These are phyloP conservation scores for Ceratocystis lukuohia DNA, from an alignment of 2,329 filamentous ascomycete genomes.

Conservation along the genomic window DNA sequence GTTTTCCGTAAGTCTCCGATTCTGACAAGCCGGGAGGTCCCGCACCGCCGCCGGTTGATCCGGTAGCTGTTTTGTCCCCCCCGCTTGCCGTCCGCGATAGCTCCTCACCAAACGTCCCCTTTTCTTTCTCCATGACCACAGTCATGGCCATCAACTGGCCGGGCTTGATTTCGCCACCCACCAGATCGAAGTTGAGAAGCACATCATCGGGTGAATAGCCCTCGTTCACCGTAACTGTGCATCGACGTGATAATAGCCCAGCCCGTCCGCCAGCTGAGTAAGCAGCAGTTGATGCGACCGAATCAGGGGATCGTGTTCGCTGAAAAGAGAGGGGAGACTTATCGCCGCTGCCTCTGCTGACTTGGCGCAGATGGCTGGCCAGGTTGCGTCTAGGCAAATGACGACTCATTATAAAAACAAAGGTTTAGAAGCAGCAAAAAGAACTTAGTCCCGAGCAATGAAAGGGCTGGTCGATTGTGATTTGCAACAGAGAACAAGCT, in stretches of 20 bases:
- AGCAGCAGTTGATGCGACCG: conserved; percentile 14
- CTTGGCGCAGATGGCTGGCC: conserved; percentile 40
- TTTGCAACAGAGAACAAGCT: not conserved
- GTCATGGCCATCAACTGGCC: conserved; percentile 63
- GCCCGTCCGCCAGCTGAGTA: conserved; percentile 15
- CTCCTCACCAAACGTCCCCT: conserved; percentile 18
- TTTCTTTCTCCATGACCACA: conserved; percentile 39
- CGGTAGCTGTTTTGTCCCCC: conserved; percentile 8
- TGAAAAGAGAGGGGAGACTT: conserved; percentile 35
- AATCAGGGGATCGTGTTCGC: conserved; percentile 35
- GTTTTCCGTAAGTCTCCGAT: conserved; percentile 24
- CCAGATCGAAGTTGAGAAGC: conserved; percentile 59
- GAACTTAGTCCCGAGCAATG: conserved; percentile 28
- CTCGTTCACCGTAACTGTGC: conserved; percentile 52
- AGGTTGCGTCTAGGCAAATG: conserved; percentile 27
- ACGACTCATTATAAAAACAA: conserved; percentile 28
- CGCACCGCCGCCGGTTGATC: not conserved
- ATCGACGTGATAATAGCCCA: conserved; percentile 32
- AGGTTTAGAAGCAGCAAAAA: conserved; percentile 27
- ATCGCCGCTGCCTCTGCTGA: conserved; percentile 37
- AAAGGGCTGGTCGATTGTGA: not conserved
- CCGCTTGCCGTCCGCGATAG: not conserved
- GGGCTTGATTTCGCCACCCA: conserved; percentile 48
- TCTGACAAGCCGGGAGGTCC: conserved; percentile 13
- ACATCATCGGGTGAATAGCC: conserved; percentile 66